These are phyloP conservation scores for Picea engelmannii DNA, from an alignment of 83 land plant genomes.

Conservation along the genomic window DNA sequence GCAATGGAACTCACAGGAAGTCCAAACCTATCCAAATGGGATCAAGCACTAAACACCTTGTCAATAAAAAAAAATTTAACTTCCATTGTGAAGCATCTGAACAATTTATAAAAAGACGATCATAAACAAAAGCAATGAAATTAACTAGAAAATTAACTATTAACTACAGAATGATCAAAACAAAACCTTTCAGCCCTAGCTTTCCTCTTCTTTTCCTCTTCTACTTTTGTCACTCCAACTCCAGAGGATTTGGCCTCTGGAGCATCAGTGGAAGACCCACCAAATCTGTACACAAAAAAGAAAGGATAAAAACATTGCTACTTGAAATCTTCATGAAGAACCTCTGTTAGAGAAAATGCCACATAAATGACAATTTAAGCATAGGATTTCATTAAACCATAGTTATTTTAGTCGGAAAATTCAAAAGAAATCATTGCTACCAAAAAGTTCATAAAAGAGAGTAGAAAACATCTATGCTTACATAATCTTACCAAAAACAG, in stretches of 20 bases:
- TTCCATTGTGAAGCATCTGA: background rate
- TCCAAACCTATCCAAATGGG: background rate
- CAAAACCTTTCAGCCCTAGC: constrained; percentile 15
- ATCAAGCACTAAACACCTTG: background rate
- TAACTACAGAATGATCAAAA: background rate
- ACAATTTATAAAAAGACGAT: background rate
- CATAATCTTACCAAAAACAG: no score
- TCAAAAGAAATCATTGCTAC: no score
- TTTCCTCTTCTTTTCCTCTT: constrained; percentile 15
- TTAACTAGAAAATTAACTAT: background rate
- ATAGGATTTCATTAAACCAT: no score
- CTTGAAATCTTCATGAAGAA: no score
- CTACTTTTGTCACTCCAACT: background rate
- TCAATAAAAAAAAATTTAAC: background rate
- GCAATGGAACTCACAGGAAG: constrained; percentile 1
- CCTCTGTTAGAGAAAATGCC: no score
- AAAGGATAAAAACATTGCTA: background rate
- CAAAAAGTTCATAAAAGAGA: no score
- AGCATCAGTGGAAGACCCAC: background rate
- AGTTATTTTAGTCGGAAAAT: no score
- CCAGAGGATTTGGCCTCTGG: background rate
- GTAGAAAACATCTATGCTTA: no score
- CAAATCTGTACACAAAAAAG: background rate
- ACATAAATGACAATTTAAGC: no score
- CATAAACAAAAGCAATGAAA: background rate